phyloP scores from a whole-genome alignment of 768 basidiomycete genomes.

The Gymnopilus junonius region DNA sequence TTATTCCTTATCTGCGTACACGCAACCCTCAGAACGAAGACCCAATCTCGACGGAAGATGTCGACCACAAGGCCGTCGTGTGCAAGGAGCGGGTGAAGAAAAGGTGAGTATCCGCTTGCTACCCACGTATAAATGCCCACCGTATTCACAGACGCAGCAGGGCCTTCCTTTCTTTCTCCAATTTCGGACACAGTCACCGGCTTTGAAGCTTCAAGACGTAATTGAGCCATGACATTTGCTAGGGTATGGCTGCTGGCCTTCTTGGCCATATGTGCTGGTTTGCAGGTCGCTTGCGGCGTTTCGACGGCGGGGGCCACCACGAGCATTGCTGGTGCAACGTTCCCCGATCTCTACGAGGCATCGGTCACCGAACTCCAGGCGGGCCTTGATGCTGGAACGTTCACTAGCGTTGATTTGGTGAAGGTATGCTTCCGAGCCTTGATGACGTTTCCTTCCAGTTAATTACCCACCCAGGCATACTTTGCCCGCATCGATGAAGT shows the following conservation, averaged over 20 bases:
- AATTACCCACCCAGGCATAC: conserved; percentile 52
- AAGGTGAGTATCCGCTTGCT: background rate
- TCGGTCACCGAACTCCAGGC: conserved; percentile 57
- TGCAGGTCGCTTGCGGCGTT: background rate
- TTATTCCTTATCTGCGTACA: background rate
- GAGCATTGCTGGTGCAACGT: background rate
- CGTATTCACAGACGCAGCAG: background rate
- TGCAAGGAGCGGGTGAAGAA: background rate
- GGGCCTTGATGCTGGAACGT: conserved; percentile 51
- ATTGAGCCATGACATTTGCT: background rate
- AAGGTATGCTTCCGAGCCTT: conserved; percentile 39
- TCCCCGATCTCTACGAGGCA: conserved; percentile 66
- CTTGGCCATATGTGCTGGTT: background rate
- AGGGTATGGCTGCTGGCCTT: background rate
- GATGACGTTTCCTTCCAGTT: background rate
- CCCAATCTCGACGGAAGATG: background rate
- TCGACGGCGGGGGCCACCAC: background rate
- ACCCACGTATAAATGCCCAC: background rate
- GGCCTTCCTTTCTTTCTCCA: no score
- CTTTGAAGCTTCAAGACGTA: background rate
- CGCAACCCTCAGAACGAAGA: background rate
- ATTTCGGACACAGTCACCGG: no score
- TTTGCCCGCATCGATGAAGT: conserved; percentile 70
- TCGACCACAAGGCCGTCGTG: background rate
- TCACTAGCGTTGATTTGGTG: conserved; percentile 65